phyloP scores from a whole-genome alignment of 805 yeast genomes.

The Yueomyces sinensis region DNA sequence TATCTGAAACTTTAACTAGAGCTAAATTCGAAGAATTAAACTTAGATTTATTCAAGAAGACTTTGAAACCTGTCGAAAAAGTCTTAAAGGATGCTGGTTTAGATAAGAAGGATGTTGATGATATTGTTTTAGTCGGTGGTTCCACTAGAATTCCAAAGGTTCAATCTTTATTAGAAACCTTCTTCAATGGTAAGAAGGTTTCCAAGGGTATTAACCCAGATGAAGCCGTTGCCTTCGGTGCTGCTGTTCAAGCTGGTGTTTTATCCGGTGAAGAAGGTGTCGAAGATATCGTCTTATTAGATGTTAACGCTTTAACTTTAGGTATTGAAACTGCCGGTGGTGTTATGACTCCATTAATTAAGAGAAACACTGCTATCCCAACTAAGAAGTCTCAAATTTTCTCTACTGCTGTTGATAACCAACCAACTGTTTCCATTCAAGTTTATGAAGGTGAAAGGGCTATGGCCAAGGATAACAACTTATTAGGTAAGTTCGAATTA shows the following conservation, averaged over 20 bases:
- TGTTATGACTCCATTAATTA: conserved; percentile 90
- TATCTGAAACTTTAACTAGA: conserved; percentile 88
- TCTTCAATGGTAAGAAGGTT: conserved; percentile 88
- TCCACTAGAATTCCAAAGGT: conserved; percentile 99
- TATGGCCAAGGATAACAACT: conserved; percentile 84
- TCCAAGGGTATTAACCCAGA: conserved; percentile 98
- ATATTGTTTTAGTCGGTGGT: conserved; percentile 96
- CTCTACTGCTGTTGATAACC: conserved; percentile 94
- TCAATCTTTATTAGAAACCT: conserved; percentile 81
- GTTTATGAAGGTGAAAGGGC: conserved; percentile 96
- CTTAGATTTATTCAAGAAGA: conserved; percentile 83
- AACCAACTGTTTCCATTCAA: conserved; percentile 87
- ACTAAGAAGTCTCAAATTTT: conserved; percentile 90
- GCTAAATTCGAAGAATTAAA: conserved; percentile 97
- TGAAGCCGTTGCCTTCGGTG: conserved; percentile 99
- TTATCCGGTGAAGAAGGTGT: conserved; percentile 91
- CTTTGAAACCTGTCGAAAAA: conserved; percentile 91
- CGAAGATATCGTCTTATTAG: conserved; percentile 78
- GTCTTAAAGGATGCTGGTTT: conserved; percentile 89
- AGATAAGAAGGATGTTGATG: conserved; percentile 77
- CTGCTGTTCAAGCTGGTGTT: conserved; percentile 98
- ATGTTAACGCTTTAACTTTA: conserved; percentile 85
- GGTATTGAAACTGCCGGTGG: conserved; percentile 98
- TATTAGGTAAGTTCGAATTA: conserved; percentile 93
- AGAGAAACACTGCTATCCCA: conserved; percentile 92